Evolutionary conservation across 176 grass and related monocot species (phyloP).

Genomic region (Tillandsia leiboldiana): DNA sequence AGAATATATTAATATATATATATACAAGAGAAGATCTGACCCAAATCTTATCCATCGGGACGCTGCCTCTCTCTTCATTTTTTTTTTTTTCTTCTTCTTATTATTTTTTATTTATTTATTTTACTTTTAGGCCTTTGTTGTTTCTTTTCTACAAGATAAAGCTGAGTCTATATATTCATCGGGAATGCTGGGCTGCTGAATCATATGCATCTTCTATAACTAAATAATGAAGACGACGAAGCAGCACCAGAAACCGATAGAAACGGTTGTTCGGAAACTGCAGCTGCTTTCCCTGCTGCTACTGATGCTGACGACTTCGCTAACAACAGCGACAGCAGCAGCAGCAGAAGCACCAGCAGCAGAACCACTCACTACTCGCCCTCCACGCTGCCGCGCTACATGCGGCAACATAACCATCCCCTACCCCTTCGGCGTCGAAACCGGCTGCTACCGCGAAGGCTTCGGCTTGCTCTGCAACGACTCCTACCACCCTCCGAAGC

Average conservation of each 20-base stretch:
- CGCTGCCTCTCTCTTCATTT: no score
- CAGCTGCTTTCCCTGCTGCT: not conserved
- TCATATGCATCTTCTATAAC: not conserved
- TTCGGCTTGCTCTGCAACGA: slow-evolving; percentile 3
- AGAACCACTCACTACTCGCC: not conserved
- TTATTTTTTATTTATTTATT: no score
- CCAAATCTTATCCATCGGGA: no score
- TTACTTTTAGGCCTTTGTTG: no score
- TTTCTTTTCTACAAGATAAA: no score
- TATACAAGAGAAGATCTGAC: no score
- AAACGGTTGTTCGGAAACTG: not conserved
- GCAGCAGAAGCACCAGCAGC: not conserved
- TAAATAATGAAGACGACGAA: not conserved
- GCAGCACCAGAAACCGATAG: not conserved
- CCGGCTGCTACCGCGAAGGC: not conserved
- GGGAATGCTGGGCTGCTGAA: no score
- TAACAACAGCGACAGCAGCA: not conserved
- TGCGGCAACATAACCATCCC: not conserved
- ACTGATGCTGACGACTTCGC: not conserved
- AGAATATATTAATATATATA: no score
- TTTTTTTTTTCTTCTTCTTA: no score
- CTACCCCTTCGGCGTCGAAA: slow-evolving; percentile 1
- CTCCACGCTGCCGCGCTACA: not conserved
- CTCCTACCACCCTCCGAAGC: slow-evolving; percentile 13
- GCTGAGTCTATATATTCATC: no score